These are phyloP conservation scores for Tolypocladium sp. DNA, from an alignment of 2,329 filamentous ascomycete genomes.

Conservation along the genomic window DNA sequence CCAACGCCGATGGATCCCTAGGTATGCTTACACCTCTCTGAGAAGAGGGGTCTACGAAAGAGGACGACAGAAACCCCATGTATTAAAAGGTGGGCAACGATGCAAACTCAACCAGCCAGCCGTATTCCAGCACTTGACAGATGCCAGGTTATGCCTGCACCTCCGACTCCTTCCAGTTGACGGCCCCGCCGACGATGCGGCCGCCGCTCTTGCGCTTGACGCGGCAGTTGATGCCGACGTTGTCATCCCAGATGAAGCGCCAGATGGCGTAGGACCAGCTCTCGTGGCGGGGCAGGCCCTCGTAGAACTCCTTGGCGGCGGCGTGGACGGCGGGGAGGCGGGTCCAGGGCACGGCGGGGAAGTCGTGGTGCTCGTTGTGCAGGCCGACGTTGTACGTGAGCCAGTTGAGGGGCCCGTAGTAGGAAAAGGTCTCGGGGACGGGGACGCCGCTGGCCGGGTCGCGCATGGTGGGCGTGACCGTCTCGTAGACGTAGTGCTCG, in stretches of 20 bases:
- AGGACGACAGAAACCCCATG: not conserved
- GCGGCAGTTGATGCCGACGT: slow-evolving; percentile 82
- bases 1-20: not conserved
- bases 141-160: slow-evolving; percentile 48
- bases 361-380: slow-evolving; percentile 99
- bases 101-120: not conserved
- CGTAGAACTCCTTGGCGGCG: slow-evolving; percentile 87
- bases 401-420: slow-evolving; percentile 88
- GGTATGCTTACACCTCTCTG: not conserved
- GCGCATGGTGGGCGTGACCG: slow-evolving; percentile 42
- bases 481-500: slow-evolving; percentile 83
- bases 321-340: slow-evolving; percentile 66
- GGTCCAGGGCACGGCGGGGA: slow-evolving; percentile 94
- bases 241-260: slow-evolving; percentile 88
- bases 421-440: slow-evolving; percentile 90
- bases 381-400: slow-evolving; percentile 95
- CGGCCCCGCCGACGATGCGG: slow-evolving; percentile 43
- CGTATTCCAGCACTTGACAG: not conserved
- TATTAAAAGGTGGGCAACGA: not conserved
- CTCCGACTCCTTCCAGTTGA: slow-evolving; percentile 58
- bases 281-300: slow-evolving; percentile 72
- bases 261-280: slow-evolving; percentile 93
- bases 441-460: slow-evolving; percentile 52
- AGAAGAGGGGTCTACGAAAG: not conserved
- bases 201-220: slow-evolving; percentile 85